These are phyloP conservation scores for Toxoplasma gondii DNA, from an alignment of 169 alveolate species.

Conservation along the genomic window DNA sequence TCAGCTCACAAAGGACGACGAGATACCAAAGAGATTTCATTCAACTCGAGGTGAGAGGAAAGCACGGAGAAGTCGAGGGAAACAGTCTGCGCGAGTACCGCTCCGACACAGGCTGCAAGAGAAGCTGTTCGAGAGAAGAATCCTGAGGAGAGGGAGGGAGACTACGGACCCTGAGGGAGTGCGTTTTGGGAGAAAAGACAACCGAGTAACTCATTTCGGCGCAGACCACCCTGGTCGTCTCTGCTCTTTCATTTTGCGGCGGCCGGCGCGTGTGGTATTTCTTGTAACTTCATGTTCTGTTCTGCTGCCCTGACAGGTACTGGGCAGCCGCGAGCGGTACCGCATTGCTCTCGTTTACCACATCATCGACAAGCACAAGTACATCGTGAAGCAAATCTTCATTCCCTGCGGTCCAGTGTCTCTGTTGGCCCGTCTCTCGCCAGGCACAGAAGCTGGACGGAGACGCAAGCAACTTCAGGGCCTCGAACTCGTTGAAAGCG, in stretches of 20 bases:
- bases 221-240: too few species aligned
- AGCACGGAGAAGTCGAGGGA: background rate
- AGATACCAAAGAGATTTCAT: background rate
- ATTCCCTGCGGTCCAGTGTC: background rate
- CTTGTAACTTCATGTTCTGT: too few species aligned
- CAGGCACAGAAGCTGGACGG: background rate
- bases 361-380: constrained; percentile 32
- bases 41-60: background rate
- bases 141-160: too few species aligned
- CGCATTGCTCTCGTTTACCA: constrained; percentile 4
- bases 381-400: constrained; percentile 22
- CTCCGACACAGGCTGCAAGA: too few species aligned
- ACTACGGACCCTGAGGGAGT: too few species aligned
- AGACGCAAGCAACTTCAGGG: background rate
- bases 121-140: too few species aligned
- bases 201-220: too few species aligned
- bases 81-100: too few species aligned
- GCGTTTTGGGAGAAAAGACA: too few species aligned
- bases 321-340: background rate
- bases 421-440: background rate
- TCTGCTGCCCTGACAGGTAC: background rate
- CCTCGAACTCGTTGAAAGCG: background rate
- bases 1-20: constrained; percentile 12
- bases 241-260: background rate
- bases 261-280: too few species aligned